Base-by-base conservation (phyloP, 495 filamentous ascomycete genomes). In the Pyronema domesticum region DNA sequence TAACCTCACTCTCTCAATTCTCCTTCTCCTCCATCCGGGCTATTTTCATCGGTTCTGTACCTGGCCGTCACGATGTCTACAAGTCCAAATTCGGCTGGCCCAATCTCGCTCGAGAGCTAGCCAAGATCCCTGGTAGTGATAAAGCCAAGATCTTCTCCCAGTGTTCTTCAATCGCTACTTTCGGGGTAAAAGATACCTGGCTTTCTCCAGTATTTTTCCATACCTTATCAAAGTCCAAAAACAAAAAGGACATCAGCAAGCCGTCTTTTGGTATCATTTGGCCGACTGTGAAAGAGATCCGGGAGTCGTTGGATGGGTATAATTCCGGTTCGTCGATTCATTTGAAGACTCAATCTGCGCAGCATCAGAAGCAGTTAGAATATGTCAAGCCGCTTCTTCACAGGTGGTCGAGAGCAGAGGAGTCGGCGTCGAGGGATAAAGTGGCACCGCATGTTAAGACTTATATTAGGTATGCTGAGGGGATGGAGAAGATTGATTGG, bases 381-480 rank as follows among this genome's bases (percentile, higher is more conserved):
- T 91, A 88, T 56, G 61, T 95, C 51, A 71, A 70, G 36, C 85
- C 83, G 0, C 65, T 85, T 34, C 67, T 94, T 11, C 77, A 56
- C 14, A 61, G 54, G 15, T 64, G 62, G 62, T 52, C 57, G 18
- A 18, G 54, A 9, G 10, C 8, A 10, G 1, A 34, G 14, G n/a
- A 9, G 8, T 46, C 59, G 1, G 75, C 78, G 19, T 77, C 81
- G 9, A 73, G 88, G 44, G 72, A 77, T n/a, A 73, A 77, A n/a
- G 87, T 87, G 3, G 87, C 88, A 3, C 88, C 88, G 0, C 88
- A 95, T 62, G 84, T 94, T 58, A 95, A 95, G 65, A 94, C 87
- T 0, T 95, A 91, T 56, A 79, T 89, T 46, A 78, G 85, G 4
- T 93, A 64, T 6, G 23, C 47, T 11, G 17, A 19, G 1, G 39